A percentile compares a stretch with the other conserved stretches of the same genome.
Conservation (phyloP, 495 filamentous ascomycete genomes). For the Daldinia caldariorum region DNA sequence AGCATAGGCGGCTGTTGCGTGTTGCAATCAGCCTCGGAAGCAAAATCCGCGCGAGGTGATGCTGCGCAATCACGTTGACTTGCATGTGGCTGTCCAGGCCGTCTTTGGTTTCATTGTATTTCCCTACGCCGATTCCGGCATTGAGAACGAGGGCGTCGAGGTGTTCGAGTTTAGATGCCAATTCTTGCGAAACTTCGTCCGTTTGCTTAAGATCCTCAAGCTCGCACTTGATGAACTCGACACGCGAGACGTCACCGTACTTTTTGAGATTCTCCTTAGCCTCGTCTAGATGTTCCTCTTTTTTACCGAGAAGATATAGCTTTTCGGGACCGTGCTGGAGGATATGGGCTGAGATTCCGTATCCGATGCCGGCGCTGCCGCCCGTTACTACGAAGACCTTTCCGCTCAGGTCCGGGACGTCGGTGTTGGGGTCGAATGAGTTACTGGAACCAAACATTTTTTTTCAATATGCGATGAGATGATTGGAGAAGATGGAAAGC, state of each 20-base stretch:
- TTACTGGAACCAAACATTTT: constrained; percentile 51
- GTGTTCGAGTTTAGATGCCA: constrained; percentile 48
- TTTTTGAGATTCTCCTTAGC: constrained; percentile 53
- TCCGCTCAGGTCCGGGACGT: constrained; percentile 40
- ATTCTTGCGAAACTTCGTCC: constrained; percentile 50
- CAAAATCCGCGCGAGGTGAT: constrained; percentile 53
- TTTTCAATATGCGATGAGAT: neutral
- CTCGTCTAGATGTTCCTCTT: constrained; percentile 56
- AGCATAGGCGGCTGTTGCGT: constrained; percentile 36
- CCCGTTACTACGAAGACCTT: constrained; percentile 60
- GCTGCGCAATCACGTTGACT: constrained; percentile 53
- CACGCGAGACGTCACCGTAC: constrained; percentile 51
- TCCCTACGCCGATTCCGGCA: constrained; percentile 54
- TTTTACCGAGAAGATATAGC: constrained; percentile 60
- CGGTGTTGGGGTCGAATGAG: constrained; percentile 51
- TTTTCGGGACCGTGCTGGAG: constrained; percentile 60
- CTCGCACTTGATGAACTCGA: constrained; percentile 58
- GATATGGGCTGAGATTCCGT: constrained; percentile 61
- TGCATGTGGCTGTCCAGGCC: constrained; percentile 55
- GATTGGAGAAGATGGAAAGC: neutral
- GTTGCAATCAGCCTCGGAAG: constrained; percentile 52
- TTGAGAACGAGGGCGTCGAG: constrained; percentile 57
- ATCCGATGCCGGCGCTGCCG: constrained; percentile 56
- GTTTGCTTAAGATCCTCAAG: constrained; percentile 53
- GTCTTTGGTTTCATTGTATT: constrained; percentile 48